Evolutionary conservation across 2,329 filamentous ascomycete genomes (phyloP).

Genomic region (Penicillium brasilianum): DNA sequence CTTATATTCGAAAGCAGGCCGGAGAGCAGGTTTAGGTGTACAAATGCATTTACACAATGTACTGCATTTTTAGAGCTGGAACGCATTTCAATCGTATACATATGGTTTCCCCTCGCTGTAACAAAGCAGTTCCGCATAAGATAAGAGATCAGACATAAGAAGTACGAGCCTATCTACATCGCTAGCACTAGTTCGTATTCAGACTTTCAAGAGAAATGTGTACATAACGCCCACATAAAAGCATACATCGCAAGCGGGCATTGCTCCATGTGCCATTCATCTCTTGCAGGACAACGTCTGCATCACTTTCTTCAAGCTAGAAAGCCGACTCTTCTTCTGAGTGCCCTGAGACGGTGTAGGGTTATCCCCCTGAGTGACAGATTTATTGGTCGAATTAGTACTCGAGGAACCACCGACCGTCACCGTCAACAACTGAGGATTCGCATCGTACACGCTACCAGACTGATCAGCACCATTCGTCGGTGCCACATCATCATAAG

Average conservation of each 20-base stretch:
- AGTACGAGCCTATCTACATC: conserved; percentile 3
- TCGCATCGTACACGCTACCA: conserved; percentile 64
- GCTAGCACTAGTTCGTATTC: background rate
- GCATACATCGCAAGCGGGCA: background rate
- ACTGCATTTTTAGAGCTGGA: background rate
- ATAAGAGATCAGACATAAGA: background rate
- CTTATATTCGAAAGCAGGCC: conserved; percentile 28
- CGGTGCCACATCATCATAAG: conserved; percentile 71
- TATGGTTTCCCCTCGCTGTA: background rate
- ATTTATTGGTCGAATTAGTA: conserved; percentile 13
- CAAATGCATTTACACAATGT: background rate
- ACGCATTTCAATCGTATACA: conserved; percentile 4
- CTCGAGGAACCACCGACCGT: conserved; percentile 55
- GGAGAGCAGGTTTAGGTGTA: conserved; percentile 10
- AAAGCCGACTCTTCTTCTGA: conserved; percentile 10
- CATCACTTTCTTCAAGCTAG: conserved; percentile 16
- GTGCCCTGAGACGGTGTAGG: background rate
- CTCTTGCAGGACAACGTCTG: conserved; percentile 20
- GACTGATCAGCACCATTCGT: conserved; percentile 63
- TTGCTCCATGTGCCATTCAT: background rate
- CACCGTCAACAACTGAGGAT: conserved; percentile 62
- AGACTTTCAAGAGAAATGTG: background rate
- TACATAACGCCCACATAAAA: background rate
- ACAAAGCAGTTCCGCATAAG: background rate
- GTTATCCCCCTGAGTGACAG: background rate